These are phyloP conservation scores for Penicillium arizonense DNA, from an alignment of 495 filamentous ascomycete species.

Conservation along the genomic window DNA sequence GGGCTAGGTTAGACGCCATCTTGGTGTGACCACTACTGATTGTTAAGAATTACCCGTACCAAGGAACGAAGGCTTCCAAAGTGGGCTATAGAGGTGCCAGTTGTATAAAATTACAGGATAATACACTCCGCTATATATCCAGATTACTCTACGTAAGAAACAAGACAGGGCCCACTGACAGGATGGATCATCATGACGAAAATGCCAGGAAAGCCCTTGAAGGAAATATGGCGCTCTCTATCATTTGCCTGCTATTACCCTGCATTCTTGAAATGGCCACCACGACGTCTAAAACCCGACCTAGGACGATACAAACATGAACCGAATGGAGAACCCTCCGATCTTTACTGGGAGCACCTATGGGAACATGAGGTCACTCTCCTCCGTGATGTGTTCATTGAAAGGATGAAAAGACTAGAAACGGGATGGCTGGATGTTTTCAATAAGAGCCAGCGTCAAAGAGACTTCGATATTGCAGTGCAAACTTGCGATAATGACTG, in stretches of 20 bases:
- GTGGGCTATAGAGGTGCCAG: no score
- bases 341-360: conserved; percentile 23
- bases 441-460: conserved; percentile 2
- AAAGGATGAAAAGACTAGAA: conserved; percentile 26
- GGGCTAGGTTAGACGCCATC: no score
- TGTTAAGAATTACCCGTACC: no score
- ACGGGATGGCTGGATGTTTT: conserved; percentile 20
- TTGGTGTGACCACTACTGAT: no score
- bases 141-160: no score
- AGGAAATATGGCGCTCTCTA: conserved; percentile 40
- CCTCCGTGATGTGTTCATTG: conserved; percentile 29
- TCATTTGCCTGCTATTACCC: conserved; percentile 39
- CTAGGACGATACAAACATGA: conserved; percentile 19
- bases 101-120: no score
- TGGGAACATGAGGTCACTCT: conserved; percentile 33
- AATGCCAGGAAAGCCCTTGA: conserved; percentile 39
- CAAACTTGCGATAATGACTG: conserved; percentile 20
- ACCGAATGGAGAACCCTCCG: conserved; percentile 24
- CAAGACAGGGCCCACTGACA: no score
- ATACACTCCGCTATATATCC: no score
- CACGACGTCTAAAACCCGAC: conserved; percentile 26
- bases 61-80: no score
- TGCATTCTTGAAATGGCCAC: conserved; percentile 33
- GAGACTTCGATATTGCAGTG: conserved; percentile 14
- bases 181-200: conserved; percentile 57